These are phyloP conservation scores for Puccinia novopanici DNA, from an alignment of 1,284 basidiomycete species.

Conservation along the genomic window DNA sequence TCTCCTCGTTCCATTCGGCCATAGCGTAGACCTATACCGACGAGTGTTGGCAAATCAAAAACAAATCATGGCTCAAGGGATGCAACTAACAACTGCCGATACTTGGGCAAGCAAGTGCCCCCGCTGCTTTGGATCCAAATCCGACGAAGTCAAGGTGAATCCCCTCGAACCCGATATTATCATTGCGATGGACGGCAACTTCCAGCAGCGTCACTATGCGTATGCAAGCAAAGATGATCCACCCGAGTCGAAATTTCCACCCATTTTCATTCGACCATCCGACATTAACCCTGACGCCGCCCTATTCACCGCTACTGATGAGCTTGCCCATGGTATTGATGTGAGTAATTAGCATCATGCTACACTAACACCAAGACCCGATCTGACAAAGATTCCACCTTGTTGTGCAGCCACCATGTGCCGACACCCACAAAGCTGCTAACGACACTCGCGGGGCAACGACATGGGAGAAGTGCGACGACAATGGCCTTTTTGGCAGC, in stretches of 20 bases:
- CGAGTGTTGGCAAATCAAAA: background rate
- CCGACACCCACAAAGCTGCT: conserved; percentile 21
- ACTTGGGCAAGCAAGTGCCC: conserved; percentile 12
- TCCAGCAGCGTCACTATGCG: too few relatives aligned
- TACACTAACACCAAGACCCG: too few relatives aligned
- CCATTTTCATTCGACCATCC: background rate
- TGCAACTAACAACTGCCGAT: background rate
- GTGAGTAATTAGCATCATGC: too few relatives aligned
- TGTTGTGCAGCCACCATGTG: background rate
- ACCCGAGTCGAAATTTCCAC: background rate
- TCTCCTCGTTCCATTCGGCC: background rate
- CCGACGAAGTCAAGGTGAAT: background rate
- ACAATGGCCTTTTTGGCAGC: conserved; percentile 20
- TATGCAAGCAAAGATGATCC: conserved; percentile 11
- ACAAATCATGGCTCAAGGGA: background rate
- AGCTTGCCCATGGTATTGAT: background rate
- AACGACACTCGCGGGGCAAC: background rate
- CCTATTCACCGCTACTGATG: background rate
- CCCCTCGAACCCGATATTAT: background rate
- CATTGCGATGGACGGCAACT: background rate
- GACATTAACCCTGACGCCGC: background rate
- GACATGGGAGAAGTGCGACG: conserved; percentile 20
- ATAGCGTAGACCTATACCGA: background rate
- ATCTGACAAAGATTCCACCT: too few relatives aligned
- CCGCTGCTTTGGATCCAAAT: background rate